phyloP scores from a whole-genome alignment of 2,329 filamentous ascomycete species.

The Phyllosticta citribraziliensis region DNA sequence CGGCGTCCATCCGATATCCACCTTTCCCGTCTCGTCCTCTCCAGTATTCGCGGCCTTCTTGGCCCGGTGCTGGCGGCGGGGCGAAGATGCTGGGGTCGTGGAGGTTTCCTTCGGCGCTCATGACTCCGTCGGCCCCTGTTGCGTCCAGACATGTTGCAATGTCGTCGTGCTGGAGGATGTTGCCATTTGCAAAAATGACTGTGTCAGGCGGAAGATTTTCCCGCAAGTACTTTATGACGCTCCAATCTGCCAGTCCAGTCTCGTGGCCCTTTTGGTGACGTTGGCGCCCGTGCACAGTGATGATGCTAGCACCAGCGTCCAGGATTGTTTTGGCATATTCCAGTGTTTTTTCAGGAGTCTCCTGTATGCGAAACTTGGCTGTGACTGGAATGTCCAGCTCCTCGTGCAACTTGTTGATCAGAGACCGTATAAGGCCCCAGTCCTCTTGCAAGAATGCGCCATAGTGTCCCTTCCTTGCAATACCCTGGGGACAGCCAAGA shows the following conservation, averaged over 20 bases:
- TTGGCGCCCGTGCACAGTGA: constrained; percentile 82
- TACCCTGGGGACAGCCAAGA: constrained; percentile 90
- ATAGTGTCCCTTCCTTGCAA: constrained; percentile 82
- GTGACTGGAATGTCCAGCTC: constrained; percentile 77
- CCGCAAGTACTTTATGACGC: constrained; percentile 68
- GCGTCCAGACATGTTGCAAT: constrained; percentile 66
- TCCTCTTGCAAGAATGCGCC: constrained; percentile 94
- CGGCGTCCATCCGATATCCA: constrained; percentile 81
- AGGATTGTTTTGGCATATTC: constrained; percentile 84
- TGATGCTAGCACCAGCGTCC: constrained; percentile 77
- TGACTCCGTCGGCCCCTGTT: constrained; percentile 84
- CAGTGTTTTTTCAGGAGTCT: constrained; percentile 76
- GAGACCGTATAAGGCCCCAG: constrained; percentile 67
- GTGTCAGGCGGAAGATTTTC: constrained; percentile 77
- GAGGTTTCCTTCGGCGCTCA: constrained; percentile 93
- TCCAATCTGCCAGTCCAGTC: constrained; percentile 89
- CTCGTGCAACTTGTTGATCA: constrained; percentile 75
- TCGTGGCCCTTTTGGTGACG: constrained; percentile 94
- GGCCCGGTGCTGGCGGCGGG: constrained; percentile 49
- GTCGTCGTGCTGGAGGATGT: constrained; percentile 73
- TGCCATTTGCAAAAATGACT: constrained; percentile 94
- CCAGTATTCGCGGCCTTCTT: constrained; percentile 75
- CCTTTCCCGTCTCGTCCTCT: constrained; percentile 65
- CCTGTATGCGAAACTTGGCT: constrained; percentile 86
- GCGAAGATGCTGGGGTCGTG: constrained; percentile 86